phyloP scores from a whole-genome alignment of 2,329 filamentous ascomycete genomes.

The Xylaria polymorpha region DNA sequence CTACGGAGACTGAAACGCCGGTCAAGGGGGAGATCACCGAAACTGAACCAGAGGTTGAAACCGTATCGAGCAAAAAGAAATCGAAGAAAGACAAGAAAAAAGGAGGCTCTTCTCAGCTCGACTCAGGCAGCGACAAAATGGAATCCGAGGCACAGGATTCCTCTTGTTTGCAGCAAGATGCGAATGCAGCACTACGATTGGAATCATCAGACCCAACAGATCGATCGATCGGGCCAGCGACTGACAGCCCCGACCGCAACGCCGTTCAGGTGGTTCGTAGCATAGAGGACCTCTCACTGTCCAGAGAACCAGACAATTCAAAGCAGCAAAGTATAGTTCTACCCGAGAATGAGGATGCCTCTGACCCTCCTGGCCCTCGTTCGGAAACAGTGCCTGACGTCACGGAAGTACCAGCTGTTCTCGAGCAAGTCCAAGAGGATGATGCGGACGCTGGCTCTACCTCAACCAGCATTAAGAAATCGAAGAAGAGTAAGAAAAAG shows the following conservation, averaged over 20 bases:
- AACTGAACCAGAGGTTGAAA: conserved; percentile 33
- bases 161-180: conserved; percentile 24
- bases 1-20: conserved; percentile 5
- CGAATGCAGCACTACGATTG: conserved; percentile 2
- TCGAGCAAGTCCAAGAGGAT: conserved; percentile 34
- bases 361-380: conserved; percentile 13
- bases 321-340: conserved; percentile 30
- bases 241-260: conserved; percentile 4
- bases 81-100: conserved; percentile 45
- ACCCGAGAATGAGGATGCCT: conserved; percentile 29
- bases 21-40: conserved; percentile 11
- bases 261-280: conserved; percentile 4
- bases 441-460: conserved; percentile 26
- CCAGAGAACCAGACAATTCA: conserved; percentile 39
- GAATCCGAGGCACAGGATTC: conserved; percentile 31
- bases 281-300: conserved; percentile 16
- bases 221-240: conserved; percentile 11
- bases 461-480: conserved; percentile 35
- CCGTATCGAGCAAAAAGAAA: conserved; percentile 39
- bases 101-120: conserved; percentile 38
- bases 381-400: conserved; percentile 35
- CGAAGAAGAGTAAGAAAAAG: conserved; percentile 46
- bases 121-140: conserved; percentile 26
- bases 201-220: conserved; percentile 23
- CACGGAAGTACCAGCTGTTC: conserved; percentile 28